Conservation (phyloP, 768 basidiomycete genomes). For the Russula lepida region DNA sequence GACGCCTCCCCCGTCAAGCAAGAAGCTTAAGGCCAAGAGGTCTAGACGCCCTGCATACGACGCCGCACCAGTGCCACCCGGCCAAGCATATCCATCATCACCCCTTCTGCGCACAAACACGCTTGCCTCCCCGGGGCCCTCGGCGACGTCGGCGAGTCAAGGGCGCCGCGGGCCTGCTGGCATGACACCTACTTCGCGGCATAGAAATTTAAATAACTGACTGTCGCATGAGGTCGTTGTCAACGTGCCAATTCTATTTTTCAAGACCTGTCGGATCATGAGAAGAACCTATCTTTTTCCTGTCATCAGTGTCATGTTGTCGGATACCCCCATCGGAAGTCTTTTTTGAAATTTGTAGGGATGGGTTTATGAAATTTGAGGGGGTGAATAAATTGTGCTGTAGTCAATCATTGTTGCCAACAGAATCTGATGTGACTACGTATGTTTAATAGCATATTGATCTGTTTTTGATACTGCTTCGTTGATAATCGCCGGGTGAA, state of each 20-base stretch:
- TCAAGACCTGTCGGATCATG: background rate
- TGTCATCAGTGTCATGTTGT: background rate
- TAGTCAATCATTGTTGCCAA: background rate
- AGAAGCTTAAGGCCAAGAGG: slow-evolving; percentile 2
- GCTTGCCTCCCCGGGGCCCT: slow-evolving; percentile 1
- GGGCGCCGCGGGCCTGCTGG: slow-evolving; percentile 11
- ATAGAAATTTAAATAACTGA: slow-evolving; percentile 8
- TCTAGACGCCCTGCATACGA: slow-evolving; percentile 14
- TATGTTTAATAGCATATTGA: background rate
- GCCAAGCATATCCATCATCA: slow-evolving; percentile 12
- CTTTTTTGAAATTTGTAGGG: background rate
- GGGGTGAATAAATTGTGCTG: background rate
- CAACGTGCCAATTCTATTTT: background rate
- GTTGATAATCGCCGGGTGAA: background rate
- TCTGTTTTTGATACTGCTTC: background rate
- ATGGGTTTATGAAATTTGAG: background rate
- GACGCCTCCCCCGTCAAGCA: slow-evolving; percentile 18
- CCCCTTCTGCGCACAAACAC: slow-evolving; percentile 5
- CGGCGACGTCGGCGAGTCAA: background rate
- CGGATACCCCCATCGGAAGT: background rate
- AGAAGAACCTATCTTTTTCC: background rate
- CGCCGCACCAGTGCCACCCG: slow-evolving; percentile 6
- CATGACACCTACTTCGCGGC: slow-evolving; percentile 16
- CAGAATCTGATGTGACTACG: slow-evolving; percentile 2
- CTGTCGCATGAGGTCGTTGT: background rate